phyloP scores from a whole-genome alignment of 345 rosid species.

The Corchorus capsularis region DNA sequence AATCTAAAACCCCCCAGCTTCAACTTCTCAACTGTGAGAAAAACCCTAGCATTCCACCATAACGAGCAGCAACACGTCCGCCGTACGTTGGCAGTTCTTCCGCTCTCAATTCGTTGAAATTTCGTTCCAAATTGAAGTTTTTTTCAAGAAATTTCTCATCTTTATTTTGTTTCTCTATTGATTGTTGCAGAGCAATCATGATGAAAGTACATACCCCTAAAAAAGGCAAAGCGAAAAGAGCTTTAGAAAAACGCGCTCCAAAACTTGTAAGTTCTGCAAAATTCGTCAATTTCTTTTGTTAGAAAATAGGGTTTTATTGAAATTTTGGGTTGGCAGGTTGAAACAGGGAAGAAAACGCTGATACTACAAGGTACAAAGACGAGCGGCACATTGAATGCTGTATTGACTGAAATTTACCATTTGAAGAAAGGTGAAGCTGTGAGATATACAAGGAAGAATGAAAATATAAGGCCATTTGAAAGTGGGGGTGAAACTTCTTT shows the following conservation, averaged over 20 bases:
- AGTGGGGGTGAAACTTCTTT: constrained; percentile 88
- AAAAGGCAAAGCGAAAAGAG: constrained; percentile 56
- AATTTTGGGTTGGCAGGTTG: constrained; percentile 53
- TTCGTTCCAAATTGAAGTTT: background rate
- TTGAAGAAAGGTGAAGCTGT: constrained; percentile 75
- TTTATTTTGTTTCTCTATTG: background rate
- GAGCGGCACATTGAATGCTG: constrained; percentile 61
- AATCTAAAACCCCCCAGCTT: constrained; percentile 1
- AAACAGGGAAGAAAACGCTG: constrained; percentile 91
- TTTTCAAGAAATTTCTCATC: background rate
- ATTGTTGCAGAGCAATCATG: constrained; percentile 39
- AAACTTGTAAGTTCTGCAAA: constrained; percentile 52
- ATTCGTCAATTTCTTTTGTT: background rate
- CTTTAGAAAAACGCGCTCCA: constrained; percentile 80
- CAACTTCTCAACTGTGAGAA: background rate
- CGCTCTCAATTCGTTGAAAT: background rate
- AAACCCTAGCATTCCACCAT: background rate
- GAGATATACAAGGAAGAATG: constrained; percentile 86
- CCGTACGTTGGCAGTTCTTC: background rate
- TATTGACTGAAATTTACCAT: constrained; percentile 66
- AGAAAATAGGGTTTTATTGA: background rate
- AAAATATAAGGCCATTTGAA: constrained; percentile 90
- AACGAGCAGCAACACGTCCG: background rate
- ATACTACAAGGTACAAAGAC: constrained; percentile 92
- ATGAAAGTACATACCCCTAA: constrained; percentile 57